Base-by-base conservation (phyloP, 306 rosid species). In the Gleditsia sinensis region DNA sequence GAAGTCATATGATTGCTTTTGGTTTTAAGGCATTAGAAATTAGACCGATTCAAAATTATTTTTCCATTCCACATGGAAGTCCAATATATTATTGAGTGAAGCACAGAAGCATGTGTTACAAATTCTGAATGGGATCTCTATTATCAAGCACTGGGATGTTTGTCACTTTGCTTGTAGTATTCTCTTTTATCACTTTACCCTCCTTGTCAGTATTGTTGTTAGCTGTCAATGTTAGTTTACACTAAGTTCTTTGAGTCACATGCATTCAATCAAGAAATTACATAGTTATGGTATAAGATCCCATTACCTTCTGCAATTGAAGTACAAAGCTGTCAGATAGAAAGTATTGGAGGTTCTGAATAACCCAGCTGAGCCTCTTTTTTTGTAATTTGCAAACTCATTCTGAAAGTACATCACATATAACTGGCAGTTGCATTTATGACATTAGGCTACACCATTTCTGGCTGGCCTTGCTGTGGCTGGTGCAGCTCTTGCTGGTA, bases 381-480 rank as follows among this genome's bases (percentile, higher is more conserved):
- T 17, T 19, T 49, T 33, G 28, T 16, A 21, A 48, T 37, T 28
- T 16, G 64, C 17, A 64, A 50, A 11, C 25, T 64, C 66, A 65
- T 75, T 54, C 27, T 51, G 53, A 13, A 59, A 54, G 67, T 32
- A 43, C 20, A 14, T 21, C 21, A 43, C 24, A 28, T 20, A 30
- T 67, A 55, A 14, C 54, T 32, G 19, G 20, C 48, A 4, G 17
- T 43, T 56, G 58, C 61, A 66, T 39, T 27, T 40, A 8, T 39
- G 48, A 23, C 37, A 75, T 45, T 79, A 89, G 94, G 91, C 86
- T 79, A 83, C 97, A 78, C 90, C 97, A 9, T 83, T 91, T 66
- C 54, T 88, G 14, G 90, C 89, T 40, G 96, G 96, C 34, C 86
- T 91, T 78, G 92, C 89, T 30, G 83, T 91, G 74, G 92, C 92